A percentile compares a stretch with the other conserved stretches of the same genome.
Evolutionary conservation across 371 early-diverging fungal species (phyloP).

Genomic region (Synchytrium microbalum): DNA sequence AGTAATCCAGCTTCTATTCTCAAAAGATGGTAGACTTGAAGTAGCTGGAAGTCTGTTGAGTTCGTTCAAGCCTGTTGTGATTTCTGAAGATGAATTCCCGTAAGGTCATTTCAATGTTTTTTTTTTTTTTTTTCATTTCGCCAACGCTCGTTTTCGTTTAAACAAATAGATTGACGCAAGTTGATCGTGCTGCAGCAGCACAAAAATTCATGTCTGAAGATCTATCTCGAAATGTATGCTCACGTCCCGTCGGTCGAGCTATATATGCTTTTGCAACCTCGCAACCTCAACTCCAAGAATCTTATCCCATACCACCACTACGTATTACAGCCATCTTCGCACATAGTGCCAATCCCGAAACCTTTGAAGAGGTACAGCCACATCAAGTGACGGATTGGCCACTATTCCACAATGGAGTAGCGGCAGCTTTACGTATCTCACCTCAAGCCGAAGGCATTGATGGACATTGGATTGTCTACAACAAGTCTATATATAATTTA

Average conservation of each 20-base stretch:
- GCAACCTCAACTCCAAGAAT: conserved; percentile 42
- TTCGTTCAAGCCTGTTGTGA: conserved; percentile 4
- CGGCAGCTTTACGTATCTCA: conserved; percentile 64
- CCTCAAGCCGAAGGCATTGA: conserved; percentile 44
- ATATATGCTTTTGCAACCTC: conserved; percentile 59
- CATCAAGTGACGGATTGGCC: conserved; percentile 65
- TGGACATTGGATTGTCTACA: conserved; percentile 73
- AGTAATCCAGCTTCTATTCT: conserved; percentile 38
- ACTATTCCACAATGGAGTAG: conserved; percentile 78
- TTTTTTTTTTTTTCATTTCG: neutral
- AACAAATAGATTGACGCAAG: conserved; percentile 28
- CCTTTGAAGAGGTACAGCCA: conserved; percentile 38
- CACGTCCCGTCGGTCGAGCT: conserved; percentile 61
- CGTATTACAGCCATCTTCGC: conserved; percentile 40
- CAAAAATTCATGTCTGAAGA: conserved; percentile 42
- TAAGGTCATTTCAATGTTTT: conserved; percentile 4
- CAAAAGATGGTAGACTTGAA: conserved; percentile 52
- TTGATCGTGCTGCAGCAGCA: conserved; percentile 29
- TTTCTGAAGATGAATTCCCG: neutral
- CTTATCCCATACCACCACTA: conserved; percentile 51
- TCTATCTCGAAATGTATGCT: conserved; percentile 52
- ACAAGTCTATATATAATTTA: conserved; percentile 42
- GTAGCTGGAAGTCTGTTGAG: conserved; percentile 28
- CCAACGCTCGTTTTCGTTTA: neutral
- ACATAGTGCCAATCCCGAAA: conserved; percentile 24